Base-by-base conservation (phyloP, 345 rosid genomes). In the Camelina sativa region DNA sequence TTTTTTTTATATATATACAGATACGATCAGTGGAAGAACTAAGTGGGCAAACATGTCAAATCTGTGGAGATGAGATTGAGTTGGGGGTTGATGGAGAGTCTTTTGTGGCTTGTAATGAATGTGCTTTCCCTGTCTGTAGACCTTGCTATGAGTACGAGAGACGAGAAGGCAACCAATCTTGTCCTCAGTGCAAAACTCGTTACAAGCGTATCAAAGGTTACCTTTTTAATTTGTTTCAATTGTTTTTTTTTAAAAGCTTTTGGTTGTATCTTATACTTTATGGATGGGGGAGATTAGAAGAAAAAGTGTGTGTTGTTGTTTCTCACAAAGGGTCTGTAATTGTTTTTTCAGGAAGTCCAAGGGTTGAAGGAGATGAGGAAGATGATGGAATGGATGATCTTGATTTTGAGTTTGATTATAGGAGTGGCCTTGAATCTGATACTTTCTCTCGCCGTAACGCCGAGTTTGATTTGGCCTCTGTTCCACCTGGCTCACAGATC, bases 111-210 rank as follows among this genome's bases (percentile, higher is more conserved):
- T 93, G 98, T 84, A 89, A 93, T 67, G 98, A 93, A 80, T 93
- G 97, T 86, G 98, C 97, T 48, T 93, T 93, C 86, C 98, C 98
- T 35, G 92, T 93, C 15, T 93, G 98, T 77, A 84, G 97, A 80
- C 79, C 85, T 79, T 93, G 98, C 77, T 93, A 91, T 32, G 98
- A 93, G 77, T 91, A 91, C 35, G 98, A 93, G 80, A 81, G 98
- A 82, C 75, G 97, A 65, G 98, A 93, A 71, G 98, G 98, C n/a
- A 91, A 86, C 81, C 92, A 89, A 69, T 84, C 87, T 58, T 93
- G 98, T 78, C 97, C 98, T 62, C 98, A 93, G 51, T 93, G 98
- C 78, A 91, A 88, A 86, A 91, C 97, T 62, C 81, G 96, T 78
- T 93, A 82, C 84, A 91, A 88, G 79, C 97, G 97, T 28, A 64